phyloP scores from a whole-genome alignment of 345 rosid species.

The Eucalyptus coolabah region DNA sequence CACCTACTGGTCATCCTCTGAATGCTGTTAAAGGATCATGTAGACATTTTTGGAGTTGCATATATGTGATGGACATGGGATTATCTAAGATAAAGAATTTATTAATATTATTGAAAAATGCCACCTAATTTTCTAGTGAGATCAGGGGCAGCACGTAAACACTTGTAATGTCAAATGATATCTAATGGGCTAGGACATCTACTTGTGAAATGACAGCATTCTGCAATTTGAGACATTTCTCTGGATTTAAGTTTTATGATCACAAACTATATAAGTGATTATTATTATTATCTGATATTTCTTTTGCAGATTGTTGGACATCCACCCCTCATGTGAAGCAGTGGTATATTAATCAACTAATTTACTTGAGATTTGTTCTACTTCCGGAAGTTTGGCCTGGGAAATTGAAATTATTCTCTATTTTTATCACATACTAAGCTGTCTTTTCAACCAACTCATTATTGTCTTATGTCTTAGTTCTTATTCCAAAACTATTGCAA shows the following conservation, averaged over 20 bases:
- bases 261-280: neutral
- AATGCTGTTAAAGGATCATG: neutral
- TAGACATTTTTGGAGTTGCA: neutral
- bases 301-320: conserved; percentile 75
- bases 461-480: neutral
- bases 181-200: neutral
- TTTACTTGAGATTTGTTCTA: neutral
- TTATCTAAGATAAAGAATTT: neutral
- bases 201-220: neutral
- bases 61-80: neutral
- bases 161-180: neutral
- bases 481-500: neutral
- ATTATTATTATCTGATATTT: neutral
- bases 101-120: neutral
- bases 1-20: neutral
- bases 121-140: neutral
- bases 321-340: conserved; percentile 60
- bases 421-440: neutral
- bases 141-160: neutral
- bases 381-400: neutral
- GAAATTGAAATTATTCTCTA: neutral
- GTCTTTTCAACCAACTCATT: neutral
- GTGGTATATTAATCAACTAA: conserved; percentile 29
- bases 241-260: neutral
- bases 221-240: neutral